Conservation (phyloP, 768 basidiomycete species). For the Holtermanniella nyarrowii region DNA sequence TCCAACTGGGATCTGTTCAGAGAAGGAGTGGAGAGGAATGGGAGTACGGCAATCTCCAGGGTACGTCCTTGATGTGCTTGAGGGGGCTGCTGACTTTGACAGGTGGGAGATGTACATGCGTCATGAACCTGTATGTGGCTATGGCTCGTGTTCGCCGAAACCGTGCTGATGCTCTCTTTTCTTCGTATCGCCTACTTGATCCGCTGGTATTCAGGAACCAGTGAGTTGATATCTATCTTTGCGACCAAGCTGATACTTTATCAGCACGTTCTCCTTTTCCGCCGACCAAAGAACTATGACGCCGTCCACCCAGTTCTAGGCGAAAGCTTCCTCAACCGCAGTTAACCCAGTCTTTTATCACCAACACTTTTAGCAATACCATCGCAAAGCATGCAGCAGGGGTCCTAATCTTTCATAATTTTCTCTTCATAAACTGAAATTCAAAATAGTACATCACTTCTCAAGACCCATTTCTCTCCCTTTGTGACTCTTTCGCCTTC, state of each 20-base stretch:
- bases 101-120: slow-evolving; percentile 40
- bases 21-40: slow-evolving; percentile 28
- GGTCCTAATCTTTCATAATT: background rate
- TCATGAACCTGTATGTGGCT: slow-evolving; percentile 27
- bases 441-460: slow-evolving; percentile 25
- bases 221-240: slow-evolving; percentile 7
- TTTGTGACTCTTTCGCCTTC: slow-evolving; percentile 22
- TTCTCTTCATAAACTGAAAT: background rate
- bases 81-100: slow-evolving; percentile 1
- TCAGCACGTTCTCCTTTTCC: slow-evolving; percentile 86
- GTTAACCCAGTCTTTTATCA: background rate
- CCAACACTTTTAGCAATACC: background rate
- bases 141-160: background rate
- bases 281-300: slow-evolving; percentile 48
- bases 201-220: slow-evolving; percentile 22
- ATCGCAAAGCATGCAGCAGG: background rate
- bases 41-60: slow-evolving; percentile 34
- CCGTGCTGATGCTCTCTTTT: background rate
- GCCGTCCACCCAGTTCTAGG: slow-evolving; percentile 8
- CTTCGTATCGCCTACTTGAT: slow-evolving; percentile 2
- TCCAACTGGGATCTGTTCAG: slow-evolving; percentile 27
- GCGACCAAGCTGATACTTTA: background rate
- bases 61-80: slow-evolving; percentile 11
- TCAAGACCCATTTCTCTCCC: slow-evolving; percentile 31
- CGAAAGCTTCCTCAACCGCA: background rate